Evolutionary conservation across 768 basidiomycete species (phyloP), one percentile per base, ranked within the genome.

Genomic region (Trametes maxima): DNA sequence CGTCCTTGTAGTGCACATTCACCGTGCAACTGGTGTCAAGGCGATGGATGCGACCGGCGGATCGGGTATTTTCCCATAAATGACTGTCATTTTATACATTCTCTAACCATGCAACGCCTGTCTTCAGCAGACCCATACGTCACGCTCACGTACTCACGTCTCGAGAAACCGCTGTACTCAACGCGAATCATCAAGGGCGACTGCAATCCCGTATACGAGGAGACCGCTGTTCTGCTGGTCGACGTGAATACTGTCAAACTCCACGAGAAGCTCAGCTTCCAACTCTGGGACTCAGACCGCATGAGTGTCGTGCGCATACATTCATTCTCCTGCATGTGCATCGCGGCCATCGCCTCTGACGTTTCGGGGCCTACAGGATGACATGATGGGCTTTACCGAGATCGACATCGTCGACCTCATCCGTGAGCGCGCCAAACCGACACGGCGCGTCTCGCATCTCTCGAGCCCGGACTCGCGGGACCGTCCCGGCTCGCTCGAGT

Each of bases 221-320:
- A 92, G 75, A 86, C 85, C 0, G 80, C 83, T 0, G 79, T 84
- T 3, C 66, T 92, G 0, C 72, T 90, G 1, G 79, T 92, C 11
- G 84, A 84, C 6, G 79, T 82, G 42, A 80, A 87, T 46, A 88
- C 89, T 59, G 73, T 90, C 50, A 83, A 89, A 66, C 80, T 85
- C 0, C 80, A 86, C 59, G 91, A 93, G 72, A 77, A 77, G 54
- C 72, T 90, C 19, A 79, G 79, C 21, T 72, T 86, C 21, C 88
- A 89, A 77, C 73, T 90, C 2, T 90, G 88, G 88, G 90, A 92
- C 68, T 86, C 85, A 10, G 88, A 89, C 78, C 69, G 72, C 7
- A 67, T 67, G 61, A 74, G 69, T 46, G 67, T 70, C 12, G 72
- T 72, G 55, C 19, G 72, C 63, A 0, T 13, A 21, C 12, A n/a